Conservation (phyloP, 441 rosid species). For the Adansonia gregorii region DNA sequence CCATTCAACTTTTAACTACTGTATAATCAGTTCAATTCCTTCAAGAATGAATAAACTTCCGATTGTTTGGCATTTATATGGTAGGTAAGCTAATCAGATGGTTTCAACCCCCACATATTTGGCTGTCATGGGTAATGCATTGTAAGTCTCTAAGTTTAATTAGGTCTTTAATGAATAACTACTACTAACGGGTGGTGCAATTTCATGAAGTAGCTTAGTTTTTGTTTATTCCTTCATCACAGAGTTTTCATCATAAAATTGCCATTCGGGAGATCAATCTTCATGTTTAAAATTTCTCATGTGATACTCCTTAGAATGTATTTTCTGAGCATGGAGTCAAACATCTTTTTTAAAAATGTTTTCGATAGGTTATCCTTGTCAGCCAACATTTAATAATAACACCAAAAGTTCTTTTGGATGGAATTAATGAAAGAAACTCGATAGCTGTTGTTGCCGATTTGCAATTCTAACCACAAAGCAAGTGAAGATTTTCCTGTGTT, state of each 20-base stretch:
- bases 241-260: neutral
- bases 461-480: neutral
- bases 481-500: neutral
- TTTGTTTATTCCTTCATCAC: neutral
- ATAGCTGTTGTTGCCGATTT: neutral
- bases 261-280: conserved; percentile 4
- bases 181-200: neutral
- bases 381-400: conserved; percentile 14
- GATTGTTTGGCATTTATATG: neutral
- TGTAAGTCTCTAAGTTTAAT: neutral
- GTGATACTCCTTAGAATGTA: neutral
- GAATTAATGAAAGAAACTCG: conserved; percentile 13
- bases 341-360: neutral
- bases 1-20: neutral
- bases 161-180: neutral
- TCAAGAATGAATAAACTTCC: conserved; percentile 1
- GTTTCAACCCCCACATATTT: neutral
- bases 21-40: neutral
- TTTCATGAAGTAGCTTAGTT: neutral
- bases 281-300: neutral
- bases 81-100: neutral
- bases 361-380: neutral
- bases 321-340: neutral
- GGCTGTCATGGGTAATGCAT: neutral
- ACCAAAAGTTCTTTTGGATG: neutral